Evolutionary conservation across 2,329 filamentous ascomycete species (phyloP), one percentile per base, ranked within the genome.

Genomic region (Penicillium sp.): DNA sequence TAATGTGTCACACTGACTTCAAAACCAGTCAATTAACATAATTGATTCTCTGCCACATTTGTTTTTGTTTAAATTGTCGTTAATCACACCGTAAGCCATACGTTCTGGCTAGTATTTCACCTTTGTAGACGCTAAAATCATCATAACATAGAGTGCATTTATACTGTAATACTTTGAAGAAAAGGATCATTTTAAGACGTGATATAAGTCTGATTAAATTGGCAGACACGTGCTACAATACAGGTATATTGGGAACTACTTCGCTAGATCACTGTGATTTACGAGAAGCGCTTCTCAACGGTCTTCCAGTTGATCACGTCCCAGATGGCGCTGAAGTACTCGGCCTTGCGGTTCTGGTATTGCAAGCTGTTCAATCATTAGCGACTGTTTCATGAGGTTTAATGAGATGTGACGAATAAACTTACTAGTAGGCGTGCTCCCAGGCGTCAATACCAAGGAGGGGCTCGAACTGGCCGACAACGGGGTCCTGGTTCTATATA

Each of bases 301-400:
- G 89, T 86, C 85, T 92, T 91, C 93, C 93, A 97, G 86, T 96
- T 96, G 76, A 96, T 82, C 49, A 96, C 92, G 67, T 96, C 90
- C 93, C 93, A 96, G 74, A 96, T 89, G 57, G 91, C 91, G 69
- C 85, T 85, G 78, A 96, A 96, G 83, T 96, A 96, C 81, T 96
- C 92, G 56, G 89, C 92, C 86, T 96, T 96, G 77, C 91, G 88
- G 84, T 96, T 96, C 86, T 96, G 85, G 80, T 96, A 96, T 81
- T 96, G 91, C 61, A 96, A 83, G 80, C 83, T 85, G 57, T 50
- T 57, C 26, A 10, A 37, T 16, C 14, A 59, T 73, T 61, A 70
- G 65, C 49, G 44, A 16, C 27, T 31, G 8, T n/a, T 41, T 16
- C 21, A 8, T 14, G 29, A 54, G 35, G 59, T 57, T 27, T 39